These are phyloP conservation scores for Leccinum fallax DNA, from an alignment of 1,284 basidiomycete species.

Conservation along the genomic window DNA sequence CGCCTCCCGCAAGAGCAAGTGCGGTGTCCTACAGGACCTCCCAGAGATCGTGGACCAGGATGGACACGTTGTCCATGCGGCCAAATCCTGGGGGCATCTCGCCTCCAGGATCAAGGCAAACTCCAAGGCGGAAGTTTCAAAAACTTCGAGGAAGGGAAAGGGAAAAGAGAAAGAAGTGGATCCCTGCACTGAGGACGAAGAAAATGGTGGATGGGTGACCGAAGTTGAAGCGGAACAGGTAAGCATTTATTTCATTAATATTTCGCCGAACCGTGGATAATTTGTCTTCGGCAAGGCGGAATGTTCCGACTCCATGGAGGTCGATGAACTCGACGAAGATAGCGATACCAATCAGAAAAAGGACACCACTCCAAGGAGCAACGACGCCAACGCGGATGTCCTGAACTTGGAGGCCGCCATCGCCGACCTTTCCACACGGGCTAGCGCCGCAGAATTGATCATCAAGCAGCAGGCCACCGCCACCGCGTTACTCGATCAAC, in stretches of 20 bases:
- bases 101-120: background rate
- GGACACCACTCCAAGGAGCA: background rate
- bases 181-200: background rate
- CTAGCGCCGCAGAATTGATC: no score
- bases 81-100: background rate
- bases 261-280: background rate
- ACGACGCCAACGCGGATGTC: background rate
- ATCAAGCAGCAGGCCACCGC: no score
- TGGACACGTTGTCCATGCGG: background rate
- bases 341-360: background rate
- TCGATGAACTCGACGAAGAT: background rate
- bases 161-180: background rate
- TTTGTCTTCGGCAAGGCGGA: background rate
- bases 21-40: no score
- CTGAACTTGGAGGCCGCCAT: no score
- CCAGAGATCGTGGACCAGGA: no score
- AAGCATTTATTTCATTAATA: background rate
- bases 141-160: background rate
- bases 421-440: no score
- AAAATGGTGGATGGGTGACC: background rate
- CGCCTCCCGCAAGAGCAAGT: no score
- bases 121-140: background rate
- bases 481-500: no score
- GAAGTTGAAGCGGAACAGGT: background rate
- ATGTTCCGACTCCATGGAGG: background rate